A percentile compares a stretch with the other conserved stretches of the same genome.
phyloP scores from a whole-genome alignment of 139 green algal species.

The Chlamydomonas urium region DNA sequence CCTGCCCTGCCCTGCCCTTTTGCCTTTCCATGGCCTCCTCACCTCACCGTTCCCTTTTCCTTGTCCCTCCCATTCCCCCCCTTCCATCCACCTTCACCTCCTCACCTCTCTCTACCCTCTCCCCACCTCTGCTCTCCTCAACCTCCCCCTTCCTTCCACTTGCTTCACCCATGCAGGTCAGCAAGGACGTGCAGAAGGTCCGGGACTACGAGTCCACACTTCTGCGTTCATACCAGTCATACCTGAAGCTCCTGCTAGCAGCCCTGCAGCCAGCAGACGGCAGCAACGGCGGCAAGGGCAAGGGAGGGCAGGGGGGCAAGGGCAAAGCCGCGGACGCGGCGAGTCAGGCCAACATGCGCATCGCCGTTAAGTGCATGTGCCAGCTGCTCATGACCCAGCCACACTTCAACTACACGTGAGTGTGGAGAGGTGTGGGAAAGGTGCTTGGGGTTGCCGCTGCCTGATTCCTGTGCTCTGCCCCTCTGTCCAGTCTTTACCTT shows the following conservation, averaged over 20 bases:
- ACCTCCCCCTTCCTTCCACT: too few relatives aligned
- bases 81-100: too few relatives aligned
- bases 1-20: too few relatives aligned
- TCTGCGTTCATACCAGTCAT: constrained; percentile 76
- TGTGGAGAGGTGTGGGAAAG: too few relatives aligned
- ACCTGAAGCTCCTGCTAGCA: constrained; percentile 67
- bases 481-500: too few relatives aligned
- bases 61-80: too few relatives aligned
- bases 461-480: too few relatives aligned
- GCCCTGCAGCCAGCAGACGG: constrained; percentile 14
- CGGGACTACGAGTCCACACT: constrained; percentile 74
- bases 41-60: too few relatives aligned
- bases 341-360: constrained; percentile 21
- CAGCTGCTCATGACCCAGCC: constrained; percentile 54
- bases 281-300: background rate
- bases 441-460: too few relatives aligned
- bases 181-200: constrained; percentile 78
- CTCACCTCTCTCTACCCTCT: too few relatives aligned
- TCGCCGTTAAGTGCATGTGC: constrained; percentile 74
- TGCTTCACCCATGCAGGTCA: constrained; percentile 61
- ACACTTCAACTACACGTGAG: constrained; percentile 19
- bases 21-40: too few relatives aligned
- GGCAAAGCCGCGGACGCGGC: background rate
- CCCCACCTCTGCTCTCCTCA: too few relatives aligned
- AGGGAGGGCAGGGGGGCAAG: background rate